These are phyloP conservation scores for Trichoderma breve DNA, from an alignment of 2,329 filamentous ascomycete genomes.

Conservation along the genomic window DNA sequence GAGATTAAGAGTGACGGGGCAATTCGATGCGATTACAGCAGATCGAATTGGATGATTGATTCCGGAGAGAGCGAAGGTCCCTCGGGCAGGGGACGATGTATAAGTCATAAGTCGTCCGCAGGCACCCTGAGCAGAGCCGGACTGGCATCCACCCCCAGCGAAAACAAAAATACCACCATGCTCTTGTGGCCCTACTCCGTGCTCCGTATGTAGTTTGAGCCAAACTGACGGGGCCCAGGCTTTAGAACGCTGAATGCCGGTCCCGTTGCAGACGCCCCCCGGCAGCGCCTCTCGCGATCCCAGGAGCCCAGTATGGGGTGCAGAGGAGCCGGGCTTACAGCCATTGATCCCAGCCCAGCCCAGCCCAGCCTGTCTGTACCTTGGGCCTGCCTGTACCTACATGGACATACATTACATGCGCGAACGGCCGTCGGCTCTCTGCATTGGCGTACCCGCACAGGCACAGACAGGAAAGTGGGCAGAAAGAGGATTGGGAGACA, in stretches of 20 bases:
- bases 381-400: neutral
- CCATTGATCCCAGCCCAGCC: too few relatives aligned
- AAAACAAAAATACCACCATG: conserved; percentile 17
- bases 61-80: conserved; percentile 17
- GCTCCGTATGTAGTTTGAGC: conserved; percentile 18
- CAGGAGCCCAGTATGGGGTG: conserved; percentile 18
- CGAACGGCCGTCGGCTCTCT: conserved; percentile 15
- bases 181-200: conserved; percentile 24
- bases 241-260: conserved; percentile 21
- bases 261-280: conserved; percentile 7
- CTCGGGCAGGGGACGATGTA: conserved; percentile 16
- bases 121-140: conserved; percentile 10
- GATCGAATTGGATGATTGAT: conserved; percentile 17
- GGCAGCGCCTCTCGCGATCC: conserved; percentile 11
- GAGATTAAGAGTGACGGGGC: conserved; percentile 16
- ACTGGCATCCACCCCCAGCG: conserved; percentile 9
- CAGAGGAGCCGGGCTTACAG: conserved; percentile 10
- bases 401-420: neutral
- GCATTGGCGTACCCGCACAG: conserved; percentile 19
- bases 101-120: conserved; percentile 19
- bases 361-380: neutral
- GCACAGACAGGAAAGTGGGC: conserved; percentile 12
- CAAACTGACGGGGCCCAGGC: conserved; percentile 23
- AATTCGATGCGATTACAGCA: conserved; percentile 12
- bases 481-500: conserved; percentile 7